These are phyloP conservation scores for Apiotrichum brassicae DNA, from an alignment of 1,284 basidiomycete genomes.

Conservation along the genomic window DNA sequence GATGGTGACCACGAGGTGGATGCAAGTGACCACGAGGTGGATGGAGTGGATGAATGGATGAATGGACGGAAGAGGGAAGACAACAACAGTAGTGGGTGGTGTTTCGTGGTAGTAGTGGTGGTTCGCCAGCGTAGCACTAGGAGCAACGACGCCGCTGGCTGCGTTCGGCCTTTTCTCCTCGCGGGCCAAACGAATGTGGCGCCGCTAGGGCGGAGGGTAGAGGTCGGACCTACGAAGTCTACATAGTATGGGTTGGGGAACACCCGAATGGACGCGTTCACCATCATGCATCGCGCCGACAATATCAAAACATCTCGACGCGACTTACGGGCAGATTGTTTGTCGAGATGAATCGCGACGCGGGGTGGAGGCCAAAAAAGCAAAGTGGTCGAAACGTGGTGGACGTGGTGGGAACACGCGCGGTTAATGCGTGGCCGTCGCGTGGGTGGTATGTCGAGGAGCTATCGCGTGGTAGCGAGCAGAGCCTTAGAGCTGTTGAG, in stretches of 20 bases:
- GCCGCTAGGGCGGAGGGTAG: background rate
- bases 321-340: too few species aligned
- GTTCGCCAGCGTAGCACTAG: too few species aligned
- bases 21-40: too few species aligned
- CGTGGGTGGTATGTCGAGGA: slow-evolving; percentile 7
- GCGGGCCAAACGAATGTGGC: slow-evolving; percentile 1
- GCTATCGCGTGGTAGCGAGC: slow-evolving; percentile 3
- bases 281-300: slow-evolving; percentile 4
- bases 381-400: too few species aligned
- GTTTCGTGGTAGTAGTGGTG: too few species aligned
- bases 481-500: background rate
- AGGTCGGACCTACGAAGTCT: too few species aligned
- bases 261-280: background rate
- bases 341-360: too few species aligned
- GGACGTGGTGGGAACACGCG: slow-evolving; percentile 2
- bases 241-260: background rate
- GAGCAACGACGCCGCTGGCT: background rate
- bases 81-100: background rate
- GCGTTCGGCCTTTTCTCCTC: slow-evolving; percentile 1
- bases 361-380: background rate
- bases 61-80: background rate
- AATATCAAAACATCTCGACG: background rate
- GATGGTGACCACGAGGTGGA: too few species aligned
- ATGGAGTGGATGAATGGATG: background rate
- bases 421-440: slow-evolving; percentile 19